Conservation (phyloP, 306 rosid species). For the Quercus wislizeni region DNA sequence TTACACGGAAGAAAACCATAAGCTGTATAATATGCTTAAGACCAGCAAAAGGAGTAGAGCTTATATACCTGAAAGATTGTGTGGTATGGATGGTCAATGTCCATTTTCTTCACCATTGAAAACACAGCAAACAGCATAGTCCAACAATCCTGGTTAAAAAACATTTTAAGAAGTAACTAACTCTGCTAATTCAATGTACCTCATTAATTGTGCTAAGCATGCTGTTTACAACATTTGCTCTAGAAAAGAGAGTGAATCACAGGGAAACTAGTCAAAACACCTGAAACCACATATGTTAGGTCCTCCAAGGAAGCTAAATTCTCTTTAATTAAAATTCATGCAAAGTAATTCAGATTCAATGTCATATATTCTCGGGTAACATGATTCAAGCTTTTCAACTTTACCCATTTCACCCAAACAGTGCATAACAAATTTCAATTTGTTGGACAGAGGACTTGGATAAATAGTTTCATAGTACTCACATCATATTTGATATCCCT, state of each 20-base stretch:
- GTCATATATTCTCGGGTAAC: neutral
- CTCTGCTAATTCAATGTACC: slow-evolving; percentile 35
- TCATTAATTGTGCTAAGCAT: slow-evolving; percentile 67
- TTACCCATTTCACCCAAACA: neutral
- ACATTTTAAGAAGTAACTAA: neutral
- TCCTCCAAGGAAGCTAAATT: slow-evolving; percentile 15
- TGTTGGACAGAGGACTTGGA: slow-evolving; percentile 4
- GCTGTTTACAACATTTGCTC: slow-evolving; percentile 57
- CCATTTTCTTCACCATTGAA: slow-evolving; percentile 94
- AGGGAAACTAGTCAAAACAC: slow-evolving; percentile 80
- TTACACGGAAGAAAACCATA: neutral
- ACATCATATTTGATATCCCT: slow-evolving; percentile 85
- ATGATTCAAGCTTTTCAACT: neutral
- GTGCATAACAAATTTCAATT: neutral
- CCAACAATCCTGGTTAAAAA: slow-evolving; percentile 17
- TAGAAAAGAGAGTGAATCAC: slow-evolving; percentile 67
- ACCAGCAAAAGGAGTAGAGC: slow-evolving; percentile 1
- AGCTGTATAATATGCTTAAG: slow-evolving; percentile 11
- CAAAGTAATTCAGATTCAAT: neutral
- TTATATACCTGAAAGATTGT: slow-evolving; percentile 79
- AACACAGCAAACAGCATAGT: slow-evolving; percentile 77
- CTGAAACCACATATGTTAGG: slow-evolving; percentile 46
- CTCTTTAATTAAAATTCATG: neutral
- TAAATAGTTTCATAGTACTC: slow-evolving; percentile 61
- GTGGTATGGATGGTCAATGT: slow-evolving; percentile 90